Conservation (phyloP, 2,329 filamentous ascomycete species). For the Myriosclerotinia scirpicola region DNA sequence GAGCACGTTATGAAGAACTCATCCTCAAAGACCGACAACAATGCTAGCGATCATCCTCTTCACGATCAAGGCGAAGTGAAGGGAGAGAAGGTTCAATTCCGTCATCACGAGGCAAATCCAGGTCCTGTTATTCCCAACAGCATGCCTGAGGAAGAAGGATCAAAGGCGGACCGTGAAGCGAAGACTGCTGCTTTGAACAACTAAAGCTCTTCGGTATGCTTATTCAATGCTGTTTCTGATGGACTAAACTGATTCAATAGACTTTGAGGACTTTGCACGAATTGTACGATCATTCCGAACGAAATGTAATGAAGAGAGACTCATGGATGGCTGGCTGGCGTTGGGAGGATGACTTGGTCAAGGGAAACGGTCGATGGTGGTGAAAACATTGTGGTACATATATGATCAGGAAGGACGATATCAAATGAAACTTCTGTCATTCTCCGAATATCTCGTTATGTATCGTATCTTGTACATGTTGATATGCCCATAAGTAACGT, state of each 20-base stretch:
- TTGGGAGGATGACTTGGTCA: neutral
- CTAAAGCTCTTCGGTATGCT: slow-evolving; percentile 33
- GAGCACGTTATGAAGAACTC: slow-evolving; percentile 44
- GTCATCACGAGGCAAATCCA: slow-evolving; percentile 55
- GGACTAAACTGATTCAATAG: slow-evolving; percentile 8
- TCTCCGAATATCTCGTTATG: neutral
- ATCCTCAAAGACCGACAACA: slow-evolving; percentile 42
- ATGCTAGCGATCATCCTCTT: slow-evolving; percentile 42
- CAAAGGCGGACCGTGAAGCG: slow-evolving; percentile 66
- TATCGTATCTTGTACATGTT: neutral
- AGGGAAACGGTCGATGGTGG: neutral
- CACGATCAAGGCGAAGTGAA: slow-evolving; percentile 44
- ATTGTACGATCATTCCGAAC: neutral
- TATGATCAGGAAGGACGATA: slow-evolving; percentile 13
- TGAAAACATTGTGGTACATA: neutral
- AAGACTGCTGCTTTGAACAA: slow-evolving; percentile 25
- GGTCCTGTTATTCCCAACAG: slow-evolving; percentile 57
- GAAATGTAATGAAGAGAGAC: slow-evolving; percentile 7
- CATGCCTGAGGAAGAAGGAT: slow-evolving; percentile 58
- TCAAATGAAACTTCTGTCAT: slow-evolving; percentile 7
- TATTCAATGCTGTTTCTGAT: neutral
- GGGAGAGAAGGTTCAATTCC: slow-evolving; percentile 50
- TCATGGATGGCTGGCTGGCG: slow-evolving; percentile 16
- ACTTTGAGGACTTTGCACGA: neutral
- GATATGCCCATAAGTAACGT: neutral